Base-by-base conservation (phyloP, 495 filamentous ascomycete genomes). In the Antarctomyces pellizariae region DNA sequence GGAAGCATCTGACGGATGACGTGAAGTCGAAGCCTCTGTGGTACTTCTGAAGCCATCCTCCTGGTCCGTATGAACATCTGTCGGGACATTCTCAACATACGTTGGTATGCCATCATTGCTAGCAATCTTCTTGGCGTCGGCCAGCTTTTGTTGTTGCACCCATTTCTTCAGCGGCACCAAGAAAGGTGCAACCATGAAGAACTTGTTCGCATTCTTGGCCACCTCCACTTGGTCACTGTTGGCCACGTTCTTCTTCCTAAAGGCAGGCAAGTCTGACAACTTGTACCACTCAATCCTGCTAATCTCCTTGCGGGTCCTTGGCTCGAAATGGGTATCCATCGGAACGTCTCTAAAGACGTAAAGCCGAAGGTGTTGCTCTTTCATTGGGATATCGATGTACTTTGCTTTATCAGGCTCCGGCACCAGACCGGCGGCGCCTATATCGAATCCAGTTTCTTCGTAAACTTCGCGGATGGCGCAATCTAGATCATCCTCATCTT, bases 141-240 rank as follows among this genome's bases (percentile, higher is more conserved):
- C 51, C 47, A 66, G 79, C 55, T 60, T 75, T 54, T 86, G 78
- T 42, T 72, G 63, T 7, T 67, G 48, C 15, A 93, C 82, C 86
- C 86, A 97, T 43, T 77, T 79, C 45, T 82, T 83, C 23, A 97
- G 49, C 11, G 61, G 77, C 18, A 62, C 64, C 33, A 97, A 53
- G 42, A 97, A 95, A 0, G 86, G 83, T 2, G 78, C 80, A 10
- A 97, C 86, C 80, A 93, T 93, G 47, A 91, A 95, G 43, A 91
- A 95, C 41, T 78, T 93, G 39, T 76, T 76, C 11, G 73, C 64
- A 39, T 73, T 74, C 9, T 60, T 44, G 1, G 60, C 57, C n/a
- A 61, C 48, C 6, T 58, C 52, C 12, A 46, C 53, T 15, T 53
- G 51, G 11, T 50, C 46, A 8, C 52, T 36, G 24, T 37, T 59